These are phyloP conservation scores for Phaeotremella skinneri DNA, from an alignment of 768 basidiomycete species.

Conservation along the genomic window DNA sequence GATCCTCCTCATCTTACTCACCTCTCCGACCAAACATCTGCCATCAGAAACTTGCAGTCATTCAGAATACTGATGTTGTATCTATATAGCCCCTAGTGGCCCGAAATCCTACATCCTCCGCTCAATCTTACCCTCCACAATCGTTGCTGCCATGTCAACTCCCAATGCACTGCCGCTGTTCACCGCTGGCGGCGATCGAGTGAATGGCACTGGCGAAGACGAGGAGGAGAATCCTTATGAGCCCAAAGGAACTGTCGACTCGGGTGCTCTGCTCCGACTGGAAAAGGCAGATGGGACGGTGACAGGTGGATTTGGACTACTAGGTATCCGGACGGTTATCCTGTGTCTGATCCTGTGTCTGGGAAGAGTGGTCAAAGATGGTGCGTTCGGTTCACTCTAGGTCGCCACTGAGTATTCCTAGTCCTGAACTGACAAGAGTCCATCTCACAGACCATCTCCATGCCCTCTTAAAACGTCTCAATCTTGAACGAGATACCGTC, in stretches of 20 bases:
- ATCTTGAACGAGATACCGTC: constrained; percentile 58
- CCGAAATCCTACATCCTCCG: constrained; percentile 82
- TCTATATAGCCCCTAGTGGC: constrained; percentile 53
- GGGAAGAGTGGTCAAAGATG: constrained; percentile 69
- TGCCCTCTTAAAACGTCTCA: constrained; percentile 66
- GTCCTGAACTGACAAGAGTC: not conserved
- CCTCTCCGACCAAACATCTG: not conserved
- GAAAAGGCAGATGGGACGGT: constrained; percentile 51
- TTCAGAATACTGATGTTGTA: not conserved
- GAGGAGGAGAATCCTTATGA: constrained; percentile 57
- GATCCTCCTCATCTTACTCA: not conserved
- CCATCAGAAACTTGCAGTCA: not conserved
- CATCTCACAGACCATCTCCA: constrained; percentile 66
- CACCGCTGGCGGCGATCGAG: constrained; percentile 51
- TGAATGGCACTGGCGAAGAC: constrained; percentile 57
- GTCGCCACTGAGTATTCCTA: constrained; percentile 1
- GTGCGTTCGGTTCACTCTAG: constrained; percentile 56
- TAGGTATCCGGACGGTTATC: constrained; percentile 77
- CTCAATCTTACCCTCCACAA: constrained; percentile 54
- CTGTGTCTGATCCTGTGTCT: constrained; percentile 80
- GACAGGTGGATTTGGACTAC: constrained; percentile 61
- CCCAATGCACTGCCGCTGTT: constrained; percentile 59
- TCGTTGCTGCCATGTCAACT: constrained; percentile 55
- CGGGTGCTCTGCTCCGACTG: constrained; percentile 53
- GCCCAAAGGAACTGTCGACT: constrained; percentile 53